A percentile compares a stretch with the other conserved stretches of the same genome.
Conservation (phyloP, 371 early-diverging fungal genomes). For the Entomophthora muscae region DNA sequence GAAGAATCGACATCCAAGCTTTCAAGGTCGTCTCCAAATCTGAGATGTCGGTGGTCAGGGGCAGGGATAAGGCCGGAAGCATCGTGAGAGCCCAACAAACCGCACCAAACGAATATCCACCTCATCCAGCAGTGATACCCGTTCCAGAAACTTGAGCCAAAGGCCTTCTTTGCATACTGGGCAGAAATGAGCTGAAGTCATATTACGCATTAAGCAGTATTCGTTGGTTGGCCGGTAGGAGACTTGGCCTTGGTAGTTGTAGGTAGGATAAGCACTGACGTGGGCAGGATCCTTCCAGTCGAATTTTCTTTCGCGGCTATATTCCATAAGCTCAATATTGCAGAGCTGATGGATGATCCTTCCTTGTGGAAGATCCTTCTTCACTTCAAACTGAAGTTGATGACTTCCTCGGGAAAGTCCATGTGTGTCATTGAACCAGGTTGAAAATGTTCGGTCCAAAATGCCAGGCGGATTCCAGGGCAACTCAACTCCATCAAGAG, state of each 20-base stretch:
- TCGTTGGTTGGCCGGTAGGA: conserved; percentile 31
- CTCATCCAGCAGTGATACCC: conserved; percentile 26
- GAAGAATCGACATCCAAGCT: not conserved
- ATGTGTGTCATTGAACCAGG: conserved; percentile 13
- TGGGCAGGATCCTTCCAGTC: conserved; percentile 16
- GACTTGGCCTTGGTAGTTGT: conserved; percentile 15
- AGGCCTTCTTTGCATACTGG: conserved; percentile 36
- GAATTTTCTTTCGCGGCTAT: conserved; percentile 21
- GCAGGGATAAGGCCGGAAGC: not conserved
- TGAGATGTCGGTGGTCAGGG: not conserved
- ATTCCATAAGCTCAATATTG: conserved; percentile 29
- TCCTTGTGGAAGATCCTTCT: conserved; percentile 18
- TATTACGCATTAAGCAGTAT: conserved; percentile 39
- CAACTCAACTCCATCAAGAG: conserved; percentile 24
- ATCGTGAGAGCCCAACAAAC: conserved; percentile 8
- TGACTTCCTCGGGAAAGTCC: not conserved
- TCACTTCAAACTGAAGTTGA: conserved; percentile 12
- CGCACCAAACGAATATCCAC: conserved; percentile 10
- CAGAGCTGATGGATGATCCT: conserved; percentile 20
- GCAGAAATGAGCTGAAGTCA: conserved; percentile 25
- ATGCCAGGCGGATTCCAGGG: conserved; percentile 24
- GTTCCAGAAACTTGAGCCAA: conserved; percentile 25
- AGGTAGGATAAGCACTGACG: conserved; percentile 29
- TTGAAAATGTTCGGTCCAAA: conserved; percentile 27
- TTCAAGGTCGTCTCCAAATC: not conserved